These are phyloP conservation scores for Musa beccarii DNA, from an alignment of 176 grass and related monocot species.

Conservation along the genomic window DNA sequence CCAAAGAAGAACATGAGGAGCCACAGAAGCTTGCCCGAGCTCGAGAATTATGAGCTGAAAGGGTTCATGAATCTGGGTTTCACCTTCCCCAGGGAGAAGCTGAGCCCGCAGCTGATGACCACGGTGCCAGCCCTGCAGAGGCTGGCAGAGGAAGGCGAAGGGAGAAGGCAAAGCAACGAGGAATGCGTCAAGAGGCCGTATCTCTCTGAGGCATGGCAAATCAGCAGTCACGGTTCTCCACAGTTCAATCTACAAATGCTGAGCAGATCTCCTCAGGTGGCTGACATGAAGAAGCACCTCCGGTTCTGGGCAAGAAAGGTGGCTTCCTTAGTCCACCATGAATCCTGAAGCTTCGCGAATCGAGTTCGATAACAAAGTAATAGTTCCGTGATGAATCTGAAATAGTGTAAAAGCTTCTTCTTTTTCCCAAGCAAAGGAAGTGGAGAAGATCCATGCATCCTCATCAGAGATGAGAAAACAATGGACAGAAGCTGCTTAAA, in stretches of 20 bases:
- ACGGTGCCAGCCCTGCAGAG: background rate
- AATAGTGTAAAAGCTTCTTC: no score
- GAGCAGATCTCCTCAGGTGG: background rate
- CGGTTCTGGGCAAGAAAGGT: constrained; percentile 16
- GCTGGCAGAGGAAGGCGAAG: background rate
- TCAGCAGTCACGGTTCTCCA: background rate
- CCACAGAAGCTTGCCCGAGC: constrained; percentile 7
- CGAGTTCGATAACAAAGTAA: no score
- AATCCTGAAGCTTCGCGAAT: background rate
- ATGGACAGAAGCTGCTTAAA: background rate
- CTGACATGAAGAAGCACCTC: constrained; percentile 14
- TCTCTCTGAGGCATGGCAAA: background rate
- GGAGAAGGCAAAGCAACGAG: background rate
- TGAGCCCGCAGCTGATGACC: constrained; percentile 1
- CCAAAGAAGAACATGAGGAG: background rate
- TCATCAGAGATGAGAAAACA: background rate
- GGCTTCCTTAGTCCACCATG: constrained; percentile 2
- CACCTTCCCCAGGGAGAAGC: background rate
- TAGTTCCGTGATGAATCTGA: no score
- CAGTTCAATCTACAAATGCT: background rate
- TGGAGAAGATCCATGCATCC: no score
- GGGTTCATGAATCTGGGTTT: constrained; percentile 7
- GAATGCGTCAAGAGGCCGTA: background rate
- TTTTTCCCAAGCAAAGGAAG: no score
- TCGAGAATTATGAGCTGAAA: constrained; percentile 14